Percentiles rank a stretch among this genome's conserved stretches.
Conservation (phyloP, 768 basidiomycete species). For the Leccinellum albellum region DNA sequence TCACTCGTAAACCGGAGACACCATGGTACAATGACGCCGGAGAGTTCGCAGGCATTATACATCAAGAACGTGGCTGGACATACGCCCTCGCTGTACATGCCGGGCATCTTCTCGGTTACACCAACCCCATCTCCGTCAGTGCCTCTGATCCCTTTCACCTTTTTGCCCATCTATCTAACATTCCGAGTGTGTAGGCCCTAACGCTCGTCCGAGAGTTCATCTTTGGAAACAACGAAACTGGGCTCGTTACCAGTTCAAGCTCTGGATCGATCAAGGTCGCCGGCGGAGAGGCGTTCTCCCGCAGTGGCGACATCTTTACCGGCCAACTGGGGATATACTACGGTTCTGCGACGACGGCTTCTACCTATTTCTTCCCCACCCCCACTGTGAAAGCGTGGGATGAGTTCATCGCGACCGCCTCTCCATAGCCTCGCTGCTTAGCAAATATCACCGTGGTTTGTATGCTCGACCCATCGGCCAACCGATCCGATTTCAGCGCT, state of each 20-base stretch:
- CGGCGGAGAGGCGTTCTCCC: conserved; percentile 48
- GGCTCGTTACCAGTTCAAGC: conserved; percentile 41
- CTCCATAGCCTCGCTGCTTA: conserved; percentile 10
- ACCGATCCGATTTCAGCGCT: not conserved
- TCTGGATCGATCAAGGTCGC: conserved; percentile 31
- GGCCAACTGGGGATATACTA: conserved; percentile 56
- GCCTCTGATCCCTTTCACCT: conserved; percentile 1
- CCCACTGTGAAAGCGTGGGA: conserved; percentile 58
- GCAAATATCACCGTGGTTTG: no score
- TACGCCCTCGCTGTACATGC: conserved; percentile 38
- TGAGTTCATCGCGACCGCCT: conserved; percentile 43
- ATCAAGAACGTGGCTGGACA: conserved; percentile 66
- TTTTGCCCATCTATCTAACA: not conserved
- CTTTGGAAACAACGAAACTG: conserved; percentile 57
- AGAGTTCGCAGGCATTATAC: conserved; percentile 62
- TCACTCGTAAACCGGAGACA: conserved; percentile 64
- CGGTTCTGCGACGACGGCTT: conserved; percentile 46
- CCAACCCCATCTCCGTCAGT: conserved; percentile 45
- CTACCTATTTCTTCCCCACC: conserved; percentile 52
- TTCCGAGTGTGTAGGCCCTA: conserved; percentile 42
- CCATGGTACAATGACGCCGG: conserved; percentile 61
- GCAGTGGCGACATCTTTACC: conserved; percentile 46
- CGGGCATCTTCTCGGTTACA: conserved; percentile 39
- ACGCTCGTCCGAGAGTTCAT: conserved; percentile 65
- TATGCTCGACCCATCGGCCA: no score